phyloP scores from a whole-genome alignment of 2,329 filamentous ascomycete genomes.

The Botrytis pseudocinerea region DNA sequence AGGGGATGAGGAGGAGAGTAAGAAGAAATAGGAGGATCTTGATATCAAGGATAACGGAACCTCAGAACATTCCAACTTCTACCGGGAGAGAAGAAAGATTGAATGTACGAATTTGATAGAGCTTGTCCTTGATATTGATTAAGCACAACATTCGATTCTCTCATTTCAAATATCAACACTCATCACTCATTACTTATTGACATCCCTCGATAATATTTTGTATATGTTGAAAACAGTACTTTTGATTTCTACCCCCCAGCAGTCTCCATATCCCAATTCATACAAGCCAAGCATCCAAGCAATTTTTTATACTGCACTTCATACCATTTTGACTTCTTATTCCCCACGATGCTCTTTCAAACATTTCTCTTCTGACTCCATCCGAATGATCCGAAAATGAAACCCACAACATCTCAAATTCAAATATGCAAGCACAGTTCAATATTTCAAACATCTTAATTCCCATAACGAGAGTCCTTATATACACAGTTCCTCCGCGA shows the following conservation, averaged over 20 bases:
- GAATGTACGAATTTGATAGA: neutral
- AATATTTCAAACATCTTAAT: neutral
- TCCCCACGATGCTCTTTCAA: neutral
- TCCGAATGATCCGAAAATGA: no score
- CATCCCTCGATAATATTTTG: neutral
- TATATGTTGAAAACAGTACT: neutral
- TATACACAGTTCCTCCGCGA: no score
- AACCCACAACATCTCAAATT: no score
- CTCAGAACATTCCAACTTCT: neutral
- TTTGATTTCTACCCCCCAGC: neutral
- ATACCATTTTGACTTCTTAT: neutral
- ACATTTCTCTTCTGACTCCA: neutral
- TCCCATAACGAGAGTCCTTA: neutral
- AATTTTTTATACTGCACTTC: neutral
- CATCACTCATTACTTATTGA: neutral
- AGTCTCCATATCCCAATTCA: neutral
- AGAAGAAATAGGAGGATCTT: neutral
- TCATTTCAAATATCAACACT: neutral
- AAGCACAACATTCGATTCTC: accelerated
- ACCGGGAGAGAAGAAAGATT: neutral
- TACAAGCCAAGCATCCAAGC: neutral
- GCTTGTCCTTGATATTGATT: neutral
- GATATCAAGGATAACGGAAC: neutral
- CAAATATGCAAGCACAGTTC: neutral
- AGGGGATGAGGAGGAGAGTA: neutral